Evolutionary conservation across 768 basidiomycete species (phyloP).

Genomic region (Flagelloscypha sp.): DNA sequence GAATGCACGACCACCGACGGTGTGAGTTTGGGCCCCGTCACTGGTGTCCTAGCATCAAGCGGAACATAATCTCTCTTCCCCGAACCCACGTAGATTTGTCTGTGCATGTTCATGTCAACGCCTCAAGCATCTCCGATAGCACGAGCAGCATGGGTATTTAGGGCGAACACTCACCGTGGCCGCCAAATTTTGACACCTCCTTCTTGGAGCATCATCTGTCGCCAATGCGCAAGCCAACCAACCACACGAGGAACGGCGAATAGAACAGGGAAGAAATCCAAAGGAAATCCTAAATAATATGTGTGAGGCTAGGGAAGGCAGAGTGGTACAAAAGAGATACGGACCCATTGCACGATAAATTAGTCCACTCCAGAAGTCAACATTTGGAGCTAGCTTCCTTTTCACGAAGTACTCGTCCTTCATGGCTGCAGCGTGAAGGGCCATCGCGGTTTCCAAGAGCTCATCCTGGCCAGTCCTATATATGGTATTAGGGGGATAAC

Average conservation of each 20-base stretch:
- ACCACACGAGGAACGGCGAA: slow-evolving; percentile 90
- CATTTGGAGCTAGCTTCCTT: slow-evolving; percentile 79
- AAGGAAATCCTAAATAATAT: slow-evolving; percentile 65
- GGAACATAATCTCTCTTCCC: slow-evolving; percentile 68
- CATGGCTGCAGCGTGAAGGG: slow-evolving; percentile 80
- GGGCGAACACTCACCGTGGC: slow-evolving; percentile 57
- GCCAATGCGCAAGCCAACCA: slow-evolving; percentile 91
- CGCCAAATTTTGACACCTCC: slow-evolving; percentile 93
- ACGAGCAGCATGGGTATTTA: slow-evolving; percentile 1
- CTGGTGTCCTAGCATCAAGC: slow-evolving; percentile 47
- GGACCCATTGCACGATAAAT: slow-evolving; percentile 90
- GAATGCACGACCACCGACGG: slow-evolving; percentile 64
- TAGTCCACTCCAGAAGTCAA: slow-evolving; percentile 88
- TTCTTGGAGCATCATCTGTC: slow-evolving; percentile 89
- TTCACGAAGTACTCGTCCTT: slow-evolving; percentile 85
- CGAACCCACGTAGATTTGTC: slow-evolving; percentile 73
- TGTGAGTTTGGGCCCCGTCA: slow-evolving; percentile 47
- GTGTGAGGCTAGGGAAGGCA: too few species aligned
- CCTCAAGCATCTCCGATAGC: too few species aligned
- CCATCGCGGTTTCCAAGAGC: slow-evolving; percentile 83
- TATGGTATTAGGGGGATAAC: slow-evolving; percentile 1
- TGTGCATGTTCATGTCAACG: too few species aligned
- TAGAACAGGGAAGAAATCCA: slow-evolving; percentile 90
- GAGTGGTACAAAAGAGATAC: slow-evolving; percentile 16
- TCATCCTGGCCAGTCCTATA: slow-evolving; percentile 77